Conservation (phyloP, 306 rosid genomes). For the Castanopsis chinensis region DNA sequence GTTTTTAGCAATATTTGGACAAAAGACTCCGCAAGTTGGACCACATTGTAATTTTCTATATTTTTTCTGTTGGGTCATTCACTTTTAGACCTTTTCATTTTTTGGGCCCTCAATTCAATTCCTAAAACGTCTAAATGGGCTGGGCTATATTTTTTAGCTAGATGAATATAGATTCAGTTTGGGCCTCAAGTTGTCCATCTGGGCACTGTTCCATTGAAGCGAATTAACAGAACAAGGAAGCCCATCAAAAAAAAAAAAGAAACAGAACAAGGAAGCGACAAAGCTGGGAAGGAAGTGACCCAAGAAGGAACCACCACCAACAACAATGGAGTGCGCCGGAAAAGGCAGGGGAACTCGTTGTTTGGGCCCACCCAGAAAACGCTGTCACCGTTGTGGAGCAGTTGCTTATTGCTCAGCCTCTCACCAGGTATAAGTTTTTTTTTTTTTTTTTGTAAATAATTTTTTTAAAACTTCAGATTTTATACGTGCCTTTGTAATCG, state of each 20-base stretch:
- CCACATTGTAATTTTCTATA: no score
- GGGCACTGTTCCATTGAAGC: no score
- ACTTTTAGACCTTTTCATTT: no score
- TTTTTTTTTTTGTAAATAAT: no score
- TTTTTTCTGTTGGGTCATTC: no score
- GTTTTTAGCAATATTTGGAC: no score
- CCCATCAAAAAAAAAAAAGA: no score
- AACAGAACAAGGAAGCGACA: no score
- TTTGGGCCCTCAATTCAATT: not conserved
- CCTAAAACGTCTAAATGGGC: not conserved
- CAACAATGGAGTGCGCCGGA: constrained; percentile 80
- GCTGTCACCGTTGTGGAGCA: constrained; percentile 75
- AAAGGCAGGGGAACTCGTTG: constrained; percentile 67
- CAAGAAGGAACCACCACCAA: not conserved
- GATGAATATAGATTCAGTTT: not conserved
- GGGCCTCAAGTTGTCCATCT: no score
- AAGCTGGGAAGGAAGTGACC: not conserved
- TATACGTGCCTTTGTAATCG: not conserved
- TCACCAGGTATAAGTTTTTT: constrained; percentile 51
- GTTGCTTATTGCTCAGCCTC: constrained; percentile 79
- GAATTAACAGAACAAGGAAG: no score
- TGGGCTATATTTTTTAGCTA: not conserved
- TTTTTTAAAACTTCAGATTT: not conserved
- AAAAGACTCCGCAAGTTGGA: no score
- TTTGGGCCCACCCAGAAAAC: constrained; percentile 50